Evolutionary conservation across 2,329 filamentous ascomycete genomes (phyloP), one percentile per base, ranked within the genome.

Genomic region (Arthroderma uncinatum): DNA sequence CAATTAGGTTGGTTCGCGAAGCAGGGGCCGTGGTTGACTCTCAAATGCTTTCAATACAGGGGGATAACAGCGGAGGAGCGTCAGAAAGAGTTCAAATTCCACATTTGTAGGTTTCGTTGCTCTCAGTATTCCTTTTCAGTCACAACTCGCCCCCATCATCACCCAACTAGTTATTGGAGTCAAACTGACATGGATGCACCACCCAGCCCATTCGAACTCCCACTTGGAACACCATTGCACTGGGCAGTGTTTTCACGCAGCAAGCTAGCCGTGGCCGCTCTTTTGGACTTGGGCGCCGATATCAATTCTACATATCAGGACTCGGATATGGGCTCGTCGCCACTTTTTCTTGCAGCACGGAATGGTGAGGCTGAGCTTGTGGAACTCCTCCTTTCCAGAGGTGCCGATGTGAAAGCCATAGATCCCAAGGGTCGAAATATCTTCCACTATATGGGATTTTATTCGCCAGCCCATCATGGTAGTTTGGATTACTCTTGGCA

Each of bases 141-240:
- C 7, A 30, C 28, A 28, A 50, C 12, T 14, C 21, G 16, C 6
- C 8, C 9, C 16, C 21, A 8, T 36, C 25, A 6, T 21, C n/a
- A 23, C 2, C 33, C 53, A 30, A 19, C 30, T 47, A n/a, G n/a
- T n/a, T 40, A 30, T 30, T 30, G 28, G 28, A 30, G 28, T 30
- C 28, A 7, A 30, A 30, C 28, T 30, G 28, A 30, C 28, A 4
- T 30, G 28, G 28, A 30, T 30, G 16, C 8, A 39, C 6, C 21
- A 30, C 28, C 28, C 57, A 67, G 66, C 48, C 65, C 66, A 16
- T 67, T 67, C 53, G 65, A 67, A 48, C 57, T 67, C 39, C 65
- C 66, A 1, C 57, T 62, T 8, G 65, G 66, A 2, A 63, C 65
- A 25, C 64, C 66, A 2, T 57, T 66, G 23, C 66, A 67, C 40